phyloP scores from a whole-genome alignment of 148 eudicot genomes.

The Polygonum aviculare region DNA sequence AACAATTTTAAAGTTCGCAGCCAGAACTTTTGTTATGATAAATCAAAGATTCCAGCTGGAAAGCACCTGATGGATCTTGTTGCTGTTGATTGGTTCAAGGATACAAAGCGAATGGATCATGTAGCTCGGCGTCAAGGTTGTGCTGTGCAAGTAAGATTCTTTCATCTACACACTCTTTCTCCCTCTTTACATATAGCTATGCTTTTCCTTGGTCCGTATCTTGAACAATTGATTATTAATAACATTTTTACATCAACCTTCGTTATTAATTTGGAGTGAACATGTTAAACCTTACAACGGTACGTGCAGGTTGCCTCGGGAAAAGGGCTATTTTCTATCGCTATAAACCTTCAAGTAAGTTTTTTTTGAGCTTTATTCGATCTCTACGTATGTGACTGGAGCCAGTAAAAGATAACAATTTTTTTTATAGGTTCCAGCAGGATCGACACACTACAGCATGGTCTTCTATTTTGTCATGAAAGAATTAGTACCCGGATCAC shows the following conservation, averaged over 20 bases:
- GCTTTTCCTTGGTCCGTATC: neutral
- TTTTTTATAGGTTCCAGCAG: constrained; percentile 72
- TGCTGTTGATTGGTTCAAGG: constrained; percentile 95
- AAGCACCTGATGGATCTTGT: constrained; percentile 92
- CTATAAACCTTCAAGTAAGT: constrained; percentile 90
- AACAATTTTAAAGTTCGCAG: constrained; percentile 94
- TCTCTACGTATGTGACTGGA: constrained; percentile 6
- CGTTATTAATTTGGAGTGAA: neutral
- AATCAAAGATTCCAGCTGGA: constrained; percentile 87
- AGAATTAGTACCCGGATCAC: constrained; percentile 69
- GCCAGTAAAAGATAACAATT: constrained; percentile 12
- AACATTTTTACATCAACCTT: neutral
- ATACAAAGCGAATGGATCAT: constrained; percentile 88
- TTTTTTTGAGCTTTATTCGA: neutral
- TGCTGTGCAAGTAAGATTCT: constrained; percentile 73
- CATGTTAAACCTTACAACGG: too few relatives aligned
- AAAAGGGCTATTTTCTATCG: constrained; percentile 73
- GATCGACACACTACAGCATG: constrained; percentile 94
- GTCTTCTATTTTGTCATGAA: constrained; percentile 79
- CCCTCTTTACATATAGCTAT: neutral
- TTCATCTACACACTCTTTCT: neutral
- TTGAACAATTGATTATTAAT: neutral
- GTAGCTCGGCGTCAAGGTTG: constrained; percentile 91
- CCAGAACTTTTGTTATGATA: constrained; percentile 59
- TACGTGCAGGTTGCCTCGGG: constrained; percentile 74